These are phyloP conservation scores for Pulicaria dysenterica DNA, from an alignment of 129 eudicot species.

Conservation along the genomic window DNA sequence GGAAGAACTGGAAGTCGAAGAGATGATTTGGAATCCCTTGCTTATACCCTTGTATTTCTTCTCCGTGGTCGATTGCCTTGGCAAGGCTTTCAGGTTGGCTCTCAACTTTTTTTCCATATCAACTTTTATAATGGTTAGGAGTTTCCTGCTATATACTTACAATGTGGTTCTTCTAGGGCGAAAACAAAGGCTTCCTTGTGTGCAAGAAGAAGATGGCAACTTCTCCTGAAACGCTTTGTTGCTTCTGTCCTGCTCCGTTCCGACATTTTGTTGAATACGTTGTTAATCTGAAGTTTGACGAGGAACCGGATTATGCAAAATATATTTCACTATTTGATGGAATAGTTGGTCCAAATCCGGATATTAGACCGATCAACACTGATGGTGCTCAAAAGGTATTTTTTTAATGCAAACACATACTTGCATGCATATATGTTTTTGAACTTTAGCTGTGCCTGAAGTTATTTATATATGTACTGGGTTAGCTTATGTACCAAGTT, in stretches of 20 bases:
- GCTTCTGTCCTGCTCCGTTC: constrained; percentile 76
- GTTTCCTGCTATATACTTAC: constrained; percentile 20
- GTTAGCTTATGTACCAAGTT: constrained; percentile 65
- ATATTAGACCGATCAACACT: constrained; percentile 76
- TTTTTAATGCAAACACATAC: not conserved
- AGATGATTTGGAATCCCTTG: constrained; percentile 97
- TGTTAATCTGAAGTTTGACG: constrained; percentile 82
- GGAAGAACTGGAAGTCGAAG: constrained; percentile 94
- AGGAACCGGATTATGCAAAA: constrained; percentile 82
- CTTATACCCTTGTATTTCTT: constrained; percentile 84
- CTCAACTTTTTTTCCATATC: not conserved
- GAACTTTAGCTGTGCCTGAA: not conserved
- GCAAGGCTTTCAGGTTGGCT: constrained; percentile 88
- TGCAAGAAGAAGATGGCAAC: constrained; percentile 97
- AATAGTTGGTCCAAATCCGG: constrained; percentile 87
- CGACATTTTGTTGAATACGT: constrained; percentile 72
- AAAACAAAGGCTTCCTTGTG: constrained; percentile 85
- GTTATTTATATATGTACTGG: constrained; percentile 11
- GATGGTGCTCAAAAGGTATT: constrained; percentile 91
- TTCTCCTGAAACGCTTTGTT: constrained; percentile 82
- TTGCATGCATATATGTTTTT: not conserved
- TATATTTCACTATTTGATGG: constrained; percentile 85
- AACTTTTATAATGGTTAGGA: not conserved
- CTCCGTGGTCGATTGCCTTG: constrained; percentile 86
- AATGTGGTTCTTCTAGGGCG: constrained; percentile 50